Evolutionary conservation across 2,329 filamentous ascomycete genomes (phyloP).

Genomic region (Pseudogymnoascus sp.): DNA sequence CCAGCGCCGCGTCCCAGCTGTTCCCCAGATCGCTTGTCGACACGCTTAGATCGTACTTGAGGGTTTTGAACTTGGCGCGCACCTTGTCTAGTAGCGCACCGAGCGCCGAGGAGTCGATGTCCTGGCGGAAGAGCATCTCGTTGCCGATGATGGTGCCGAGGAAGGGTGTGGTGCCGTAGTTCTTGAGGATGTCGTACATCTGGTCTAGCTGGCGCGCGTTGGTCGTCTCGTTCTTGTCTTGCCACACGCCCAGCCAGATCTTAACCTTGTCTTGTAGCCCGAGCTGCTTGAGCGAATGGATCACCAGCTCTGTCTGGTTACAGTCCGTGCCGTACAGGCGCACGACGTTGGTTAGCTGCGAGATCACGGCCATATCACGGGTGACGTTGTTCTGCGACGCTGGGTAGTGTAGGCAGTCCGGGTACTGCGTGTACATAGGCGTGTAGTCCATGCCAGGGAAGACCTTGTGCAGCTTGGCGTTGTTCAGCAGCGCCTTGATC

Average conservation of each 20-base stretch:
- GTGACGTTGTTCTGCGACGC: constrained; percentile 94
- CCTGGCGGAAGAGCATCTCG: constrained; percentile 67
- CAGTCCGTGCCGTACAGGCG: constrained; percentile 93
- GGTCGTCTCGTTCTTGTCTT: constrained; percentile 74
- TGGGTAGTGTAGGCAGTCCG: constrained; percentile 66
- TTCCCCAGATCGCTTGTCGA: constrained; percentile 85
- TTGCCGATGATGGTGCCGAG: constrained; percentile 77
- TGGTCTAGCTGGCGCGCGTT: constrained; percentile 73
- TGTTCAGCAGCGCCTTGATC: constrained; percentile 76
- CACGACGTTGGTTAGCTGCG: constrained; percentile 79
- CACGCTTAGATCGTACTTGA: constrained; percentile 63
- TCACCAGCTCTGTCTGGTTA: constrained; percentile 91
- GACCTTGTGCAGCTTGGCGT: constrained; percentile 76
- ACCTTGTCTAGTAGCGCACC: constrained; percentile 58
- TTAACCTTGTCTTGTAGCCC: constrained; percentile 66
- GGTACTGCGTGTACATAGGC: constrained; percentile 83
- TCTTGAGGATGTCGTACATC: constrained; percentile 75
- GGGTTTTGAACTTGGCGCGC: constrained; percentile 60
- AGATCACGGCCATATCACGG: constrained; percentile 80
- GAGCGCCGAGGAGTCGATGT: constrained; percentile 60
- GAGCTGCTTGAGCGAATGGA: constrained; percentile 71
- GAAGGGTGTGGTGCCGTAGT: constrained; percentile 61
- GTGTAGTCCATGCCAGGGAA: constrained; percentile 97
- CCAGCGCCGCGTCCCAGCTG: constrained; percentile 69
- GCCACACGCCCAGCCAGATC: constrained; percentile 92